phyloP scores from a whole-genome alignment of 345 rosid genomes.

The Hypericum perforatum region DNA sequence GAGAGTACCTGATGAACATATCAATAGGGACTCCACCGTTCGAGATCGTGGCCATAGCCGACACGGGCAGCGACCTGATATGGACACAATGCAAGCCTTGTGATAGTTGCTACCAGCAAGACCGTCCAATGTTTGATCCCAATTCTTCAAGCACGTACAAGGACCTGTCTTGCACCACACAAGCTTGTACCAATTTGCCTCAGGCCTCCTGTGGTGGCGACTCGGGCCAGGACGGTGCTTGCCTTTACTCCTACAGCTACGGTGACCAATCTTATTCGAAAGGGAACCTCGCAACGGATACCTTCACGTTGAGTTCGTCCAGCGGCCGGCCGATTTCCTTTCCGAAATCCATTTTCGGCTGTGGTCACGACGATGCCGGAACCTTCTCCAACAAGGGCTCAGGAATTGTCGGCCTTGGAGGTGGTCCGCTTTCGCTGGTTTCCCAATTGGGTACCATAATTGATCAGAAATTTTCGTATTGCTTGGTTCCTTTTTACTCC shows the following conservation, averaged over 20 bases:
- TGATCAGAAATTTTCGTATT: constrained; percentile 7
- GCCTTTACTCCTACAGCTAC: too few relatives aligned
- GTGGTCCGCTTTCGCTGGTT: neutral
- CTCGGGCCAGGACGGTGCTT: too few relatives aligned
- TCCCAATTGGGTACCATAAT: constrained; percentile 6
- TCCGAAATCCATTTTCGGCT: constrained; percentile 1
- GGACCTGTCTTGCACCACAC: constrained; percentile 3
- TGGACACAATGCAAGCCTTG: constrained; percentile 14
- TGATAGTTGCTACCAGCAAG: neutral
- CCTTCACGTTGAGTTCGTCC: neutral
- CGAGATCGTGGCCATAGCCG: neutral
- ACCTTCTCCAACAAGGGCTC: neutral
- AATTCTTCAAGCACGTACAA: constrained; percentile 3
- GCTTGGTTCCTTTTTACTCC: neutral
- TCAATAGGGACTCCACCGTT: constrained; percentile 10
- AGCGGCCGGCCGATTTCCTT: neutral
- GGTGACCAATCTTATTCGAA: too few relatives aligned
- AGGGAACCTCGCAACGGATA: neutral
- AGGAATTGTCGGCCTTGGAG: constrained; percentile 5
- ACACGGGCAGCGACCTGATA: constrained; percentile 2
- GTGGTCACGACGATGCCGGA: neutral
- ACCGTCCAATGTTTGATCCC: constrained; percentile 2
- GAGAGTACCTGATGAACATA: constrained; percentile 13
- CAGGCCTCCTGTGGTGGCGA: too few relatives aligned
- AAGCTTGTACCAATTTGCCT: too few relatives aligned